Evolutionary conservation across 805 yeast genomes (phyloP), one percentile per base, ranked within the genome.

Genomic region (Candida multigemmis): DNA sequence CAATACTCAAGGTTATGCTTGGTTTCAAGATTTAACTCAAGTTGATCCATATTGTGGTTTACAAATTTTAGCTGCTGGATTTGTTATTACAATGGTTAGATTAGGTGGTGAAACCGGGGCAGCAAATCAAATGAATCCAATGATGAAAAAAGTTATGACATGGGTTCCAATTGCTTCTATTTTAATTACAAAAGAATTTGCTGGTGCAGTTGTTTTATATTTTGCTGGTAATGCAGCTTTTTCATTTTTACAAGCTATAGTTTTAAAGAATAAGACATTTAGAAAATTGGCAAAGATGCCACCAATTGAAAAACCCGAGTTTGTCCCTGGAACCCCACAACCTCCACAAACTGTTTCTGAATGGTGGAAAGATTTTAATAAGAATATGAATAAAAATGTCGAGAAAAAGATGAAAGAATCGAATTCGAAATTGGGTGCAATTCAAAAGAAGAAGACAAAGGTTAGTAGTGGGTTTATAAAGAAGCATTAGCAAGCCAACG

Each of bases 101-200:
- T 58, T 76, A 23, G 97, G 96, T 34, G 96, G 96, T 40, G 96
- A 89, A 50, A 80, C 91, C 8, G 96, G 95, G 27, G 77, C 82
- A 19, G 74, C 68, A 27, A 68, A 65, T 28, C 39, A 36, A 34
- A 64, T 80, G 56, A 60, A 71, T 34, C 80, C 84, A 1, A 67
- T 66, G 22, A 44, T 64, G 49, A 74, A 72, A 55, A 78, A 75
- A 42, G 50, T 80, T 13, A 70, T 89, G 61, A 73, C 78, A 21
- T 63, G 69, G 22, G 53, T 85, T 42, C 97, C 97, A 10, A 65
- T 86, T 38, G 58, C 78, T 16, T 85, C 96, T 3, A 77, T 89
- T 35, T 75, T 87, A n/a, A 74, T 89, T 40, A 89, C 96, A 4
- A 82, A 81, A 80, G 69, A 77, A 28, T 68, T 89, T 45, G 78